Base-by-base conservation (phyloP, 768 basidiomycete genomes). In the Macrolepiota fuliginosa region DNA sequence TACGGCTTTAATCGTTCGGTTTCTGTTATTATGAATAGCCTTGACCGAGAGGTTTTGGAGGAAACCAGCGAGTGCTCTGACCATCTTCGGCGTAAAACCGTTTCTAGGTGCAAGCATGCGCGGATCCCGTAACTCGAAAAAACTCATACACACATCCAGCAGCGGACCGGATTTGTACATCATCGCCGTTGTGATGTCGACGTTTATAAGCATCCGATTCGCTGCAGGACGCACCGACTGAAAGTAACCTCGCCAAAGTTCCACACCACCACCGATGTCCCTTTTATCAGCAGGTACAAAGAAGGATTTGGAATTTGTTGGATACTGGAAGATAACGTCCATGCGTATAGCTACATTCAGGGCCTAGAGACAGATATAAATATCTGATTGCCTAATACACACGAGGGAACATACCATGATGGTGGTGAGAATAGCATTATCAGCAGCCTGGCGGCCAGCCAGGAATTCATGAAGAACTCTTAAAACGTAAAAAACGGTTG, bases 321-420 rank as follows among this genome's bases (percentile, higher is more conserved):
- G 91, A 58, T 88, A 87, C 22, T 79, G 79, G 72, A 85, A 73
- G 0, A 81, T 88, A 0, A 91, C 91, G 61, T 85, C 83, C 89
- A 90, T 91, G 1, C 91, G 82, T n/a, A 93, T 82, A 17, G 88
- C 88, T 11, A 92, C 89, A 63, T 93, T 93, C 58, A 91, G 71
- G 0, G 89, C 87, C 89, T 91, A 45, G 47, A 52, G 25, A 19
- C 32, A 25, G 47, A 56, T n/a, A 47, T 62, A 27, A 51, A 35
- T 29, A 37, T 51, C 24, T 22, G 46, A 35, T 35, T 22, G 1
- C 2, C 25, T 13, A 39, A 22, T 4, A 59, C 27, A 45, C 19
- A 25, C 42, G 13, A 62, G 51, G 53, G 57, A 17, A 68, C 78
- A 55, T 66, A 86, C 90, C 19, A 84, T 89, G 49, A 92, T 81